These are phyloP conservation scores for Rutstroemia sp. DNA, from an alignment of 2,329 filamentous ascomycete genomes.

Conservation along the genomic window DNA sequence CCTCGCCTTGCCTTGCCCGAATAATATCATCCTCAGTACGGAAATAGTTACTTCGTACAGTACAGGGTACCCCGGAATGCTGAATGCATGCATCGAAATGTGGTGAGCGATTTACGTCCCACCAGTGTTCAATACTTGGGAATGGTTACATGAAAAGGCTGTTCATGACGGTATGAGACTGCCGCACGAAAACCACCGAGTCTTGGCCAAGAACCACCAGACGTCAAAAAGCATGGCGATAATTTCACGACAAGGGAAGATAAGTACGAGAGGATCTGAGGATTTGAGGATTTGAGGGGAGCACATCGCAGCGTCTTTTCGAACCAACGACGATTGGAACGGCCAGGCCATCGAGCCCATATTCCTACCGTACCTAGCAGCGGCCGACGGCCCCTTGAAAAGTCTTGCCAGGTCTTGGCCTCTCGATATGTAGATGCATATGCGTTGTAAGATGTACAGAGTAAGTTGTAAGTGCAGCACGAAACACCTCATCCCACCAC, in stretches of 20 bases:
- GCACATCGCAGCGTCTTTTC: not conserved
- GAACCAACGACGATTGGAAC: not conserved
- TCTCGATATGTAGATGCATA: not conserved
- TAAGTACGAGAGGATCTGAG: not conserved
- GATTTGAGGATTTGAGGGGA: not conserved
- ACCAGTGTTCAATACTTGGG: not conserved
- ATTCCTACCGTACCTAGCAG: not conserved
- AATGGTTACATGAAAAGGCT: not conserved
- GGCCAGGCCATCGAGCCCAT: not conserved
- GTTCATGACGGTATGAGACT: not conserved
- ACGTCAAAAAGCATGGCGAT: not conserved
- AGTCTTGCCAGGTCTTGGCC: not conserved
- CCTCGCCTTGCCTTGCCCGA: not conserved
- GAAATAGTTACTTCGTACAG: not conserved
- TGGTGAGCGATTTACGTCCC: not conserved
- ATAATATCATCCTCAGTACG: not conserved
- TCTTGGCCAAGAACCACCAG: not conserved
- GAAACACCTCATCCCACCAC: not conserved
- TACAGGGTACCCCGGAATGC: not conserved
- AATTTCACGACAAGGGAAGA: not conserved
- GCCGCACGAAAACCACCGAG: slow-evolving; percentile 2
- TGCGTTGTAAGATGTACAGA: too few species aligned
- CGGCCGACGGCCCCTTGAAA: not conserved
- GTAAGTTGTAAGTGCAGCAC: too few species aligned
- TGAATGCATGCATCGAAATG: too few species aligned